Evolutionary conservation across 306 rosid species (phyloP), one percentile per base, ranked within the genome.

Genomic region (Canavalia gladiata): DNA sequence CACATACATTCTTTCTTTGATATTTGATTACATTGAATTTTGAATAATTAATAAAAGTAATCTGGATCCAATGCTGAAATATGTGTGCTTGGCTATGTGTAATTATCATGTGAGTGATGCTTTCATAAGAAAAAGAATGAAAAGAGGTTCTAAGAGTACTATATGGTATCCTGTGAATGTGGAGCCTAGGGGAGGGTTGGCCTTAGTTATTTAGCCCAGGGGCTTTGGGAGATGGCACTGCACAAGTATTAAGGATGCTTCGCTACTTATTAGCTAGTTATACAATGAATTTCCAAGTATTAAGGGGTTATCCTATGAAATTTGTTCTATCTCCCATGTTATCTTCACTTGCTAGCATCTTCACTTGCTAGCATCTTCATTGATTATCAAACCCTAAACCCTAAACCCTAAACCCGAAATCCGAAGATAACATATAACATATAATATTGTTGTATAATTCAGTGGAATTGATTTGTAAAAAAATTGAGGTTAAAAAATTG

Each of bases 321-420:
- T 76, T 84, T 57, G 46, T 62, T 59, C 29, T 34, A 52, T 82
- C 77, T 52, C 67, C 75, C 39, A 13, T 13, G 47, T 29, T 59
- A 81, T 87, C 91, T 78, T 87, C 68, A 77, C 92, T 92, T 91
- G 92, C 79, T 0, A 18, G 25, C 25, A 87, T 8, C 13, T 47
- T 69, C 12, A 30, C 92, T 92, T 91, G 92, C 79, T 0, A 18
- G 25, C 25, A 87, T 8, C 13, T 47, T 69, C 12, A 30, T 45
- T 18, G 43, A 51, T 59, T 83, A 79, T 59, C 56, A 81, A n/a
- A n/a, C n/a, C n/a, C 47, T 45, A 46, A 45, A 30, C 25, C 0
- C 25, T 18, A 59, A 31, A 2, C 35, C 3, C 47, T 45, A 46
- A 45, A 30, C 25, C 0, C 25, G 0, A 59, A 31, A 2, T 25